A percentile compares a stretch with the other conserved stretches of the same genome.
These are phyloP conservation scores for Annulohypoxylon nitens DNA, from an alignment of 495 filamentous ascomycete species.

Conservation along the genomic window DNA sequence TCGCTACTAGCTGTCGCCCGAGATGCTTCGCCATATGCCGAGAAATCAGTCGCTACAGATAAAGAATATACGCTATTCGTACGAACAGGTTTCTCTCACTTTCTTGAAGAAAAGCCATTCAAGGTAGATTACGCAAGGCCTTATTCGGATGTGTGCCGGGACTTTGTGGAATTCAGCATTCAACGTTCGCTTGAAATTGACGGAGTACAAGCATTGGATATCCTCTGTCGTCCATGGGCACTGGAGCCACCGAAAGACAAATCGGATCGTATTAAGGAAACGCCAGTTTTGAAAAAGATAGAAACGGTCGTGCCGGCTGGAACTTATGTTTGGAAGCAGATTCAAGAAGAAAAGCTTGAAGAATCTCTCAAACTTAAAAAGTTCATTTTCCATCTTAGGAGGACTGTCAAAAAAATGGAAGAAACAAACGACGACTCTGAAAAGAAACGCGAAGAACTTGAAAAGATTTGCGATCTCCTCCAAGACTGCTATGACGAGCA, in stretches of 20 bases:
- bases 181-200: constrained; percentile 15
- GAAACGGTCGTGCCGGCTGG: not conserved
- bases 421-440: too few relatives aligned
- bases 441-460: too few relatives aligned
- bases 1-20: constrained; percentile 47
- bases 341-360: too few relatives aligned
- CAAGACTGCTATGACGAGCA: too few relatives aligned
- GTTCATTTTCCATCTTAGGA: too few relatives aligned
- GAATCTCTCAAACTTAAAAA: too few relatives aligned
- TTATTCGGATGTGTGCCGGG: constrained; percentile 51
- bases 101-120: constrained; percentile 40
- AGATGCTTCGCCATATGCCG: constrained; percentile 37
- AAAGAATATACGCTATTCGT: constrained; percentile 9
- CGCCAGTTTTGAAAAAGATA: not conserved
- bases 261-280: not conserved
- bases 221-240: constrained; percentile 51
- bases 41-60: not conserved
- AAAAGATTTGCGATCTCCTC: too few relatives aligned
- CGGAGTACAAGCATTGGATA: constrained; percentile 41
- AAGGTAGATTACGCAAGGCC: constrained; percentile 50
- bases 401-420: too few relatives aligned
- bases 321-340: too few relatives aligned
- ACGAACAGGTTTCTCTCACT: not conserved
- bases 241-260: not conserved
- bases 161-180: constrained; percentile 51